These are phyloP conservation scores for Marchantia paleacea DNA, from an alignment of 225 moss, liverwort and hornwort species.

Conservation along the genomic window DNA sequence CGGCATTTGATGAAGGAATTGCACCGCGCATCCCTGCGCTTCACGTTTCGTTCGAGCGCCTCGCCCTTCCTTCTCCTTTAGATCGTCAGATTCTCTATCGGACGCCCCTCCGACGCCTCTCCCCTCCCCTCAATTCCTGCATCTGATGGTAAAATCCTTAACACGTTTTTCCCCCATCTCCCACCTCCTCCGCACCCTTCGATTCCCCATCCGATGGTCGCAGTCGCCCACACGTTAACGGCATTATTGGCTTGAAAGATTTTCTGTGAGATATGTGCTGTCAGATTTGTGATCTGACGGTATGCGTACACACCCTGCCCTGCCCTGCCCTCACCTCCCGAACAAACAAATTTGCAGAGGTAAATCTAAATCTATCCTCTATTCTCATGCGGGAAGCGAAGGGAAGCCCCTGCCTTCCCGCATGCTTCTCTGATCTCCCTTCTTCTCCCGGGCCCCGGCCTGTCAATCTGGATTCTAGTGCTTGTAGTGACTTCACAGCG, in stretches of 20 bases:
- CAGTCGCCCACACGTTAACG: not conserved
- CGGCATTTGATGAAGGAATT: slow-evolving; percentile 4
- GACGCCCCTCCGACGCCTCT: not conserved
- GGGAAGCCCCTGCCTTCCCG: too few species aligned
- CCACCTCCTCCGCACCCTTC: not conserved
- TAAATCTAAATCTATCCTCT: too few species aligned
- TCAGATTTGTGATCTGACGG: slow-evolving; percentile 5
- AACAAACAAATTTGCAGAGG: not conserved
- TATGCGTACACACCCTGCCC: not conserved
- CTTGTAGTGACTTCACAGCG: too few species aligned
- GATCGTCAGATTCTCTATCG: not conserved
- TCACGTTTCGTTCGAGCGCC: not conserved
- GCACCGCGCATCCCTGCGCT: not conserved
- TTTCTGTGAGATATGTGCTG: slow-evolving; percentile 9
- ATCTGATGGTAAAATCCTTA: not conserved
- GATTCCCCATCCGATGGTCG: not conserved
- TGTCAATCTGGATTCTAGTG: too few species aligned
- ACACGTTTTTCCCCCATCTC: not conserved
- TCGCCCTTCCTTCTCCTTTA: not conserved
- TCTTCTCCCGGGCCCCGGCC: not conserved
- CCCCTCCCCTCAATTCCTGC: not conserved
- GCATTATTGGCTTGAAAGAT: slow-evolving; percentile 1
- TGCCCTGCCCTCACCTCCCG: not conserved
- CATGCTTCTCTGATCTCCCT: not conserved
- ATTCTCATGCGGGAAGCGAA: too few species aligned